Base-by-base conservation (phyloP, 345 rosid species). In the Eucalyptus rudis region DNA sequence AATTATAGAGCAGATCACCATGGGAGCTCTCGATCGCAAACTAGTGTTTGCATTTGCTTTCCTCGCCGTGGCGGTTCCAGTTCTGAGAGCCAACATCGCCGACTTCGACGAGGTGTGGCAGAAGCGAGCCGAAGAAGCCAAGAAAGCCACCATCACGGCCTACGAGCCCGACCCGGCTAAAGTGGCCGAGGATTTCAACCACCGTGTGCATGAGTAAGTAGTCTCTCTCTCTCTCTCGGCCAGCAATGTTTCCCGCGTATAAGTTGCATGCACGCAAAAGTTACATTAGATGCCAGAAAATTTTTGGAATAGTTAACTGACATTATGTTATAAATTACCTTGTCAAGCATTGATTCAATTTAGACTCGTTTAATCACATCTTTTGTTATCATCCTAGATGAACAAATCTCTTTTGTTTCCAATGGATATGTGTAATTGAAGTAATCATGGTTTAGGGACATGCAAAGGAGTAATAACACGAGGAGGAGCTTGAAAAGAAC, bases 401-500 rank as follows among this genome's bases (percentile, higher is more conserved):
- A 90, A 54, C n/a, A 22, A 22, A 25, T 81, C 36, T 91, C 64
- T 24, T 24, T 86, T 76, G 83, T 76, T 76, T 76, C 83, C 83
- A 19, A 19, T 19, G 45, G 83, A 36, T 36, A 19, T 10, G 62
- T 2, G 90, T 89, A 12, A 90, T 87, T 1, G 88, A 88, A 33
- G 89, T 88, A 13, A 47, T 91, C 20, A 51, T 89, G 6, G 86
- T 71, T 89, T 87, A 11, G 90, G 90, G 88, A 49, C 52, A 9
- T 90, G 14, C 83, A 43, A 44, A 87, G 43, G 14, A 50, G 16
- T 3, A 93, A 96, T 89, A 91, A 89, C 88, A 93, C 96, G 2
- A 94, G 98, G 86, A 93, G 99, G 88, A 80, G n/a, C 33, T 33
- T 94, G 90, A 87, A 29, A 24, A 79, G 19, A 85, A 86, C 43